Evolutionary conservation across 768 basidiomycete species (phyloP).

Genomic region (Tylopilus sp.): DNA sequence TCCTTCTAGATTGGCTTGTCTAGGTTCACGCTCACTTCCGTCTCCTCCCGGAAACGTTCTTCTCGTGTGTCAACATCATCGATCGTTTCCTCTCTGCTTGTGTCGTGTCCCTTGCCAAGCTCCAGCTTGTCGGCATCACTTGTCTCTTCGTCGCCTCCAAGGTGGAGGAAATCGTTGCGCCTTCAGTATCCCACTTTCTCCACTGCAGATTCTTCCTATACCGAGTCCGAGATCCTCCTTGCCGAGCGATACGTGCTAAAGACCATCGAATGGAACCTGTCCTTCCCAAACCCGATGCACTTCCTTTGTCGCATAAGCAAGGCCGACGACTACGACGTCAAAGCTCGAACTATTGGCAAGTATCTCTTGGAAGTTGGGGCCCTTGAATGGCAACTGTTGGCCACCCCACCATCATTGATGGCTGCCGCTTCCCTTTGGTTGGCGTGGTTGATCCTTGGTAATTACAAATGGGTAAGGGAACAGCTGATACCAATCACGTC

Average conservation of each 20-base stretch:
- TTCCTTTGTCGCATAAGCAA: constrained; percentile 92
- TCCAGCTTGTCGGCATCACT: constrained; percentile 89
- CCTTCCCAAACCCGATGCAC: constrained; percentile 87
- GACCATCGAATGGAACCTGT: constrained; percentile 81
- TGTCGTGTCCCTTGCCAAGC: constrained; percentile 65
- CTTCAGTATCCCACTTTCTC: constrained; percentile 74
- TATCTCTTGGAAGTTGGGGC: constrained; percentile 85
- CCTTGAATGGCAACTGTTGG: constrained; percentile 79
- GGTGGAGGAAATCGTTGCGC: no score
- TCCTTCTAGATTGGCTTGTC: constrained; percentile 91
- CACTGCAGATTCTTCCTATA: constrained; percentile 81
- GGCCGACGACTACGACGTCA: constrained; percentile 86
- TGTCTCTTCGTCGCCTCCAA: no score
- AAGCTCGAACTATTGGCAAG: constrained; percentile 84
- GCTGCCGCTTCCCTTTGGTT: constrained; percentile 88
- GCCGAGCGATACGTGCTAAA: constrained; percentile 88
- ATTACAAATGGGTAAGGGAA: constrained; percentile 78
- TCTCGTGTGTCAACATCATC: constrained; percentile 84
- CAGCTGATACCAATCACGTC: not conserved
- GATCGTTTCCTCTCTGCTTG: constrained; percentile 61
- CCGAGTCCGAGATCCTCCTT: constrained; percentile 82
- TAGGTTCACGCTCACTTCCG: constrained; percentile 87
- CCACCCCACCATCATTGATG: constrained; percentile 69
- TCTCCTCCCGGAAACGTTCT: constrained; percentile 86
- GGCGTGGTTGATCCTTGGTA: constrained; percentile 73